Evolutionary conservation across 768 basidiomycete species (phyloP), one percentile per base, ranked within the genome.

Genomic region (Lentinula boryana): DNA sequence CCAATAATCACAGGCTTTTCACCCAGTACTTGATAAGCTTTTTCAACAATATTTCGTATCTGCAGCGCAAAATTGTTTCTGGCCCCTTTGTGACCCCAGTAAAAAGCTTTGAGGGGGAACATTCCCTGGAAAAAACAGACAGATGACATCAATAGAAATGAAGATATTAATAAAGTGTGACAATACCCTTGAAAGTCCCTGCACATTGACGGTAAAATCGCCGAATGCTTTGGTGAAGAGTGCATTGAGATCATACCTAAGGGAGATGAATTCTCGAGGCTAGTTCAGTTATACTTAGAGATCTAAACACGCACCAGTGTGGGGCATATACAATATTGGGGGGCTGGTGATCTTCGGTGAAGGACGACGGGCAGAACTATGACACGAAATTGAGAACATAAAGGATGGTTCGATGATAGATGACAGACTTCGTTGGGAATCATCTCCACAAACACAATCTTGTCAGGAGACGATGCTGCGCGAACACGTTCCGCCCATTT

Each of bases 191-290:
- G 96, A 89, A 13, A 98, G 73, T 0, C 90, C 94, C 76, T 98
- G 96, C 0, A 98, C 95, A 68, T 98, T 96, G 46, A 93, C 91
- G 0, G 86, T 86, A 71, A 98, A 90, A 67, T 90, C 83, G 0
- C 91, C 87, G 63, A 93, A 93, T 2, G 83, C 81, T 71, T 97
- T 97, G 27, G 75, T 72, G 74, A 98, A 98, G 6, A 99, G 77
- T 6, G 87, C 84, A 59, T 95, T 88, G 6, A 99, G 80, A 69
- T 98, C 96, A 65, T 99, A 98, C 91, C 91, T 93, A 58, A 4
- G 48, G 15, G 23, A 16, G 18, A 43, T 16, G 0, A 9, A 13
- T 36, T 13, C 41, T 59, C 21, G 27, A 10, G 36, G 46, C 9
- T 32, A 16, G 75, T 75, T 77, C 60, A 46, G 76, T 75, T n/a